Percentiles rank a stretch among this genome's conserved stretches.
phyloP scores from a whole-genome alignment of 225 moss, liverwort and hornwort species.

The Thuidium tamariscinum region DNA sequence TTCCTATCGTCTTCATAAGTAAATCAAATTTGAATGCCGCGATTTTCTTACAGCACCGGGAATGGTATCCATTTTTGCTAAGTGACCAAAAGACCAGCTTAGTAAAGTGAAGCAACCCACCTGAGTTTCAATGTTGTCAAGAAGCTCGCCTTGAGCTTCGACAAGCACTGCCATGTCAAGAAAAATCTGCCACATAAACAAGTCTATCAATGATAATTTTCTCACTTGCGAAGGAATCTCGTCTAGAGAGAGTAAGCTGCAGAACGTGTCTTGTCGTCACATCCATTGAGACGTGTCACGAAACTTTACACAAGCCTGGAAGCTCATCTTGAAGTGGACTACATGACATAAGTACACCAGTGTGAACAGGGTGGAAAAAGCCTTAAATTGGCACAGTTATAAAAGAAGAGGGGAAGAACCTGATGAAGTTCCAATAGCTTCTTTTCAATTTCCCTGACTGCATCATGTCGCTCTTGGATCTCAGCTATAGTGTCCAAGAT shows the following conservation, averaged over 20 bases:
- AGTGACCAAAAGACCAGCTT: neutral
- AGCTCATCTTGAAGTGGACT: neutral
- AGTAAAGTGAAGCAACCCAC: constrained; percentile 1
- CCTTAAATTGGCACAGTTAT: neutral
- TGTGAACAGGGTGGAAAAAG: neutral
- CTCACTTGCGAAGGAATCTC: neutral
- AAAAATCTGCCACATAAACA: constrained; percentile 41
- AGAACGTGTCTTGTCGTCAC: neutral
- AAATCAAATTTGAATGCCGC: neutral
- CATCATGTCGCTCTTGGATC: constrained; percentile 93
- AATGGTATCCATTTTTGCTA: too few species aligned
- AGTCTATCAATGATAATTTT: neutral
- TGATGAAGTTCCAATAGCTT: constrained; percentile 87
- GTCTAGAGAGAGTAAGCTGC: neutral
- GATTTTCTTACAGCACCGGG: neutral
- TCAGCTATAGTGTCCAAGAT: constrained; percentile 90
- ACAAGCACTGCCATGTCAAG: constrained; percentile 94
- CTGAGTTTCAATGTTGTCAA: constrained; percentile 91
- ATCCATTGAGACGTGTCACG: neutral
- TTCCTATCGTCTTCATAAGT: neutral
- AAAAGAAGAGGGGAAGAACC: constrained; percentile 8
- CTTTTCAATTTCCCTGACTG: constrained; percentile 79
- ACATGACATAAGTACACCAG: neutral
- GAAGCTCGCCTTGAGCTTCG: constrained; percentile 88
- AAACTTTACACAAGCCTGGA: neutral